phyloP scores from a whole-genome alignment of 2,329 filamentous ascomycete species.

The Malbranchea zuffiana region DNA sequence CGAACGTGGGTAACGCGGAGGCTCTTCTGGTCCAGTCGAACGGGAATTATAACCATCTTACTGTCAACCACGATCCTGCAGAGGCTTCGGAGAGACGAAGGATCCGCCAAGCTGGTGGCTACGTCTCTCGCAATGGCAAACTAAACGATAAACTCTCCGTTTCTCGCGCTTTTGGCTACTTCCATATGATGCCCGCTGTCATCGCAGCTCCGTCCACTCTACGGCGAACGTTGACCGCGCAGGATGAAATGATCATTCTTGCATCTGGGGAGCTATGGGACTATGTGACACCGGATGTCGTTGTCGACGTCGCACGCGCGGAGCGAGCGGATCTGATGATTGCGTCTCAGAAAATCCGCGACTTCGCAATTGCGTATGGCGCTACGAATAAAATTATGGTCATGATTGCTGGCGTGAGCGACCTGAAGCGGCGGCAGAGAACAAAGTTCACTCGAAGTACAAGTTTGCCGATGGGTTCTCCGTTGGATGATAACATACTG shows the following conservation, averaged over 20 bases:
- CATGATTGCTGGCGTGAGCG: slow-evolving; percentile 90
- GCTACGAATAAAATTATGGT: slow-evolving; percentile 95
- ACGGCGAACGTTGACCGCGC: slow-evolving; percentile 67
- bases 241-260: slow-evolving; percentile 86
- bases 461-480: slow-evolving; percentile 73
- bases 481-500: slow-evolving; percentile 52
- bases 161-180: slow-evolving; percentile 89
- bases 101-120: slow-evolving; percentile 88
- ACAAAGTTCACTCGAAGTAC: slow-evolving; percentile 59
- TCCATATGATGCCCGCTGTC: slow-evolving; percentile 81
- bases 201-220: slow-evolving; percentile 80
- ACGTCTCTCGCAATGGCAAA: slow-evolving; percentile 87
- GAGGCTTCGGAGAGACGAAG: slow-evolving; percentile 72
- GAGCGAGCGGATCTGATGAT: slow-evolving; percentile 88
- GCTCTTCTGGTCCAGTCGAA: slow-evolving; percentile 91
- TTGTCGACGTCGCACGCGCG: slow-evolving; percentile 80
- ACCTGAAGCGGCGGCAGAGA: slow-evolving; percentile 76
- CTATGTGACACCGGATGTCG: slow-evolving; percentile 76
- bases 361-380: slow-evolving; percentile 91
- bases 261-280: slow-evolving; percentile 94
- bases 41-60: slow-evolving; percentile 71
- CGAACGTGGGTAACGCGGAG: slow-evolving; percentile 90
- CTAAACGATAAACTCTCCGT: slow-evolving; percentile 86
- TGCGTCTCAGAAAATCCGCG: slow-evolving; percentile 84
- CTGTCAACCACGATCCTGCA: slow-evolving; percentile 85